These are phyloP conservation scores for Aureobasidium sp. DNA, from an alignment of 2,329 filamentous ascomycete genomes.

Conservation along the genomic window DNA sequence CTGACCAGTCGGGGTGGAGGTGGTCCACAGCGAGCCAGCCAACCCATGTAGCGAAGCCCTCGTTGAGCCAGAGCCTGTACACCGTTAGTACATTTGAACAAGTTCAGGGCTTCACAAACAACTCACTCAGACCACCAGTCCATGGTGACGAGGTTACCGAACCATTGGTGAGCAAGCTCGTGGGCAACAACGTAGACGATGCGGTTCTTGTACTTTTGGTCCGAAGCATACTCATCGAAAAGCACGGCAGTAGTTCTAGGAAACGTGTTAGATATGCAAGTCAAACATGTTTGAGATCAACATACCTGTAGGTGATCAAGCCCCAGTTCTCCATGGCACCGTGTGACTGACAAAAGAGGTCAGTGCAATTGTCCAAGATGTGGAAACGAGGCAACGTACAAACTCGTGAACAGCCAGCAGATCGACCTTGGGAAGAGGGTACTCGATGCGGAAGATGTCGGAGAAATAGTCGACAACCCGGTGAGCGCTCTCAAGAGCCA, in stretches of 20 bases:
- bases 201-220: slow-evolving; percentile 83
- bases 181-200: slow-evolving; percentile 98
- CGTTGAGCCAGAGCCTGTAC: slow-evolving; percentile 70
- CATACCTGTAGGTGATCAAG: slow-evolving; percentile 69
- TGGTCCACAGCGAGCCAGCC: slow-evolving; percentile 90
- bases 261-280: not conserved
- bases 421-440: slow-evolving; percentile 87
- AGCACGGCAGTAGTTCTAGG: slow-evolving; percentile 76
- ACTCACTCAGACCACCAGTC: slow-evolving; percentile 54
- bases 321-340: slow-evolving; percentile 97
- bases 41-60: slow-evolving; percentile 97
- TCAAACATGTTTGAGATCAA: slow-evolving; percentile 10
- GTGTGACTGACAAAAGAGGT: slow-evolving; percentile 46
- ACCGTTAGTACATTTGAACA: not conserved
- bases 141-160: slow-evolving; percentile 92
- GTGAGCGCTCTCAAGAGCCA: slow-evolving; percentile 83
- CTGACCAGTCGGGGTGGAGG: slow-evolving; percentile 92
- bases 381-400: slow-evolving; percentile 43
- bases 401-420: slow-evolving; percentile 90
- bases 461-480: slow-evolving; percentile 96
- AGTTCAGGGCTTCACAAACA: not conserved
- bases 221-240: slow-evolving; percentile 90
- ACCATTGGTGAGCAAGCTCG: slow-evolving; percentile 94
- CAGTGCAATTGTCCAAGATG: slow-evolving; percentile 28
- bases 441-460: slow-evolving; percentile 87